Evolutionary conservation across 2,329 filamentous ascomycete genomes (phyloP).

Genomic region (Trichoderma sp.): DNA sequence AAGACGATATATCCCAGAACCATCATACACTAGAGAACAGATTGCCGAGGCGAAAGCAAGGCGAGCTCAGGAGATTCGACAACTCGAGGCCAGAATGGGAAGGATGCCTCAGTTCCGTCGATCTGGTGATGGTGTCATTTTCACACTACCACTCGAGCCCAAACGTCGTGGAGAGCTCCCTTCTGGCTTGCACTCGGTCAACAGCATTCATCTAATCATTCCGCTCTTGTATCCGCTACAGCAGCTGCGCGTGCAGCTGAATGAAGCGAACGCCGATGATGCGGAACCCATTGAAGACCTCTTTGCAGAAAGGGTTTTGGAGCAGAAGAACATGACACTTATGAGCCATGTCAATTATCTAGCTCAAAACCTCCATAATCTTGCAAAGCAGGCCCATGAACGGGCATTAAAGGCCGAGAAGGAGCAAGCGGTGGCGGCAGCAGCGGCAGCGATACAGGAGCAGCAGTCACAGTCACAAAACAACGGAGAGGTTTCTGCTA

Average conservation of each 20-base stretch:
- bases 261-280: conserved; percentile 58
- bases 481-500: conserved; percentile 14
- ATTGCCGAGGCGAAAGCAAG: conserved; percentile 60
- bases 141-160: conserved; percentile 68
- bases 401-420: conserved; percentile 22
- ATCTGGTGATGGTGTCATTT: conserved; percentile 66
- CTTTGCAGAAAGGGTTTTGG: conserved; percentile 58
- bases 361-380: conserved; percentile 64
- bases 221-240: conserved; percentile 71
- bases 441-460: background rate
- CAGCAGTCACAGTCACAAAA: conserved; percentile 6
- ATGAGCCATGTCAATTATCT: conserved; percentile 75
- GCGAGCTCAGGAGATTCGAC: conserved; percentile 64
- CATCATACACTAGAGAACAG: conserved; percentile 57
- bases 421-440: conserved; percentile 17
- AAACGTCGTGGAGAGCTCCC: conserved; percentile 60
- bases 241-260: conserved; percentile 62
- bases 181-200: conserved; percentile 56
- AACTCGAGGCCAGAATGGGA: conserved; percentile 73
- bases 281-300: conserved; percentile 62
- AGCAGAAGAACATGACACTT: conserved; percentile 59
- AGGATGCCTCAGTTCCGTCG: conserved; percentile 65
- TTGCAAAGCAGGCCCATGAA: conserved; percentile 55
- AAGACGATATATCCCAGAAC: conserved; percentile 40
- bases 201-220: conserved; percentile 65